Evolutionary conservation across 805 yeast genomes (phyloP).

Genomic region (Barnettozyma populi): DNA sequence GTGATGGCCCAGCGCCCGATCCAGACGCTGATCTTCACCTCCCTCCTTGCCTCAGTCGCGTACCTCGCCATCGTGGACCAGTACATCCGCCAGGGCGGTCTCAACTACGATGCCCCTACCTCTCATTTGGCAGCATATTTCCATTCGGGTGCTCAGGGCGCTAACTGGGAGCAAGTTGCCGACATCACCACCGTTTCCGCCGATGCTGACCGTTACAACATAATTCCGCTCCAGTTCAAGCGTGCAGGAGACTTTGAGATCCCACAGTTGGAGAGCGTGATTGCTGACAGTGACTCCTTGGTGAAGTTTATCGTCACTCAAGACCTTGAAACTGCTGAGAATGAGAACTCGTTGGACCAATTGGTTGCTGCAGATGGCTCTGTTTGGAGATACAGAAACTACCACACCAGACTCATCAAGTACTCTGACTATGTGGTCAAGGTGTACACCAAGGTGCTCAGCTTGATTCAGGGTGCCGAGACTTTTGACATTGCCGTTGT

Average conservation of each 20-base stretch:
- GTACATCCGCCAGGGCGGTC: conserved; percentile 36
- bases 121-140: conserved; percentile 29
- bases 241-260: conserved; percentile 35
- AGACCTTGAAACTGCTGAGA: conserved; percentile 11
- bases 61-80: conserved; percentile 72
- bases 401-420: conserved; percentile 48
- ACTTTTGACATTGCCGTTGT: conserved; percentile 79
- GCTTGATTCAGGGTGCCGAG: conserved; percentile 65
- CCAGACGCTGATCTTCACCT: conserved; percentile 69
- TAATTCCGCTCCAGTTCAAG: conserved; percentile 56
- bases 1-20: conserved; percentile 78
- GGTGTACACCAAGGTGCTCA: conserved; percentile 35
- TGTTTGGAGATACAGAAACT: conserved; percentile 54
- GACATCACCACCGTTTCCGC: conserved; percentile 31
- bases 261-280: conserved; percentile 38
- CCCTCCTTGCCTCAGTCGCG: conserved; percentile 72
- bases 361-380: conserved; percentile 36
- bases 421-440: conserved; percentile 47
- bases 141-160: conserved; percentile 30
- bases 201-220: conserved; percentile 40
- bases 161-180: conserved; percentile 45
- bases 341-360: conserved; percentile 9
- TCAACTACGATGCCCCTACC: conserved; percentile 8
- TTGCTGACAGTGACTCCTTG: conserved; percentile 38
- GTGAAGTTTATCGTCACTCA: conserved; percentile 35